Evolutionary conservation across 2,329 filamentous ascomycete species (phyloP), one percentile per base, ranked within the genome.

Genomic region (Exophiala sp.): DNA sequence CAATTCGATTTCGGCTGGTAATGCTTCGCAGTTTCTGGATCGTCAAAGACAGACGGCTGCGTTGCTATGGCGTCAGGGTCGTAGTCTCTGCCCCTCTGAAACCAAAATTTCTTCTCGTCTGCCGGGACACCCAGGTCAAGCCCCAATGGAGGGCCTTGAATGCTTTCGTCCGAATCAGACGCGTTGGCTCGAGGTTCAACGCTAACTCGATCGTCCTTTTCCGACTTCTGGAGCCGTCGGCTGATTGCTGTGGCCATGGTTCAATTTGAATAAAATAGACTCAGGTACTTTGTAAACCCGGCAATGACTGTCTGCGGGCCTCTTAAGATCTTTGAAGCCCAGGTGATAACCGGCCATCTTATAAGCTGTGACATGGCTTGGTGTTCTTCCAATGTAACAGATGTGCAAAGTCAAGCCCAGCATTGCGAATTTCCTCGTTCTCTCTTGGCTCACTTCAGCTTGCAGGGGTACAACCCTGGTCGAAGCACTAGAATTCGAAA

Each of bases 1-100:
- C 64, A 68, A 40, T 64, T 59, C 2, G 57, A 50, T 37, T 57
- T 51, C 10, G 63, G 65, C 19, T 59, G 57, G 43, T 65, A 66
- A 45, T 63, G 59, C 22, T 67, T 66, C 8, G 65, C 68, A 2
- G 67, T 60, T 2, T 70, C 66, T 0, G 69, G 66, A 42, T 74
- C 66, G 34, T 75, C 72, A 42, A 66, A 75, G 4, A 75, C 72
- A 2, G 71, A 74, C 3, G 68, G 70, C 53, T 73, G 62, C 0
- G 64, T 68, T 3, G 53, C 53, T 27, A 65, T 62, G 23, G 56
- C 63, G 27, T 65, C 50, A 3, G 61, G 52, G 16, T 65, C 44
- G 24, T 61, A 62, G 13, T 27, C 45, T 40, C 57, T 59, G 3
- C 52, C 53, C 19, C 62, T 50, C 39, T 63, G 63, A 27, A 64